Evolutionary conservation across 805 yeast genomes (phyloP).

Genomic region (Isabelozyma gotoi): DNA sequence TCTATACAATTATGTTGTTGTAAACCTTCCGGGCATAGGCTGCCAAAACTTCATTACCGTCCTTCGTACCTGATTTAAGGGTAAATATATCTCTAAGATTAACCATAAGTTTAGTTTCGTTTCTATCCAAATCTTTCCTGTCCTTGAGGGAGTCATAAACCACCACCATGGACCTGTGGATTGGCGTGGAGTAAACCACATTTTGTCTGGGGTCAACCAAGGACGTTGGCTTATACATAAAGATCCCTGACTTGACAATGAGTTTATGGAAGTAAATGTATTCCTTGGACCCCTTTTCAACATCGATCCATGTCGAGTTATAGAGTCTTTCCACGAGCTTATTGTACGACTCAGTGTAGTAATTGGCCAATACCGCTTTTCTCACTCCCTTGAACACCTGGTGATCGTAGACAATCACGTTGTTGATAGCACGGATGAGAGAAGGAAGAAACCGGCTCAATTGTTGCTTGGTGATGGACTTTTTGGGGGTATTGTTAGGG

Average conservation of each 20-base stretch:
- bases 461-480: conserved; percentile 23
- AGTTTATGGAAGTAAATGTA: conserved; percentile 19
- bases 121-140: conserved; percentile 8
- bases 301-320: conserved; percentile 22
- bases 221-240: conserved; percentile 25
- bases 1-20: not conserved
- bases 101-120: conserved; percentile 18
- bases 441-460: conserved; percentile 18
- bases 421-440: conserved; percentile 21
- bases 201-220: conserved; percentile 18
- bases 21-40: conserved; percentile 10
- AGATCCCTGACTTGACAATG: conserved; percentile 27
- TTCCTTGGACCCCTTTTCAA: conserved; percentile 11
- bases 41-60: conserved; percentile 11
- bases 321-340: conserved; percentile 23
- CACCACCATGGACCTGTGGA: conserved; percentile 20
- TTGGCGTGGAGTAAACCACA: conserved; percentile 12
- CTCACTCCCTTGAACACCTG: conserved; percentile 3
- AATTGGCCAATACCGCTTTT: conserved; percentile 15
- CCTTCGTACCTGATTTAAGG: conserved; percentile 10
- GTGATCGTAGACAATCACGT: conserved; percentile 17
- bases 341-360: conserved; percentile 21
- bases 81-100: conserved; percentile 16
- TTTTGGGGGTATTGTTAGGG: conserved; percentile 24
- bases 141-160: conserved; percentile 21